Percentiles rank a stretch among this genome's conserved stretches.
Evolutionary conservation across 1,284 basidiomycete genomes (phyloP).

Genomic region (Puccinia sorghi): DNA sequence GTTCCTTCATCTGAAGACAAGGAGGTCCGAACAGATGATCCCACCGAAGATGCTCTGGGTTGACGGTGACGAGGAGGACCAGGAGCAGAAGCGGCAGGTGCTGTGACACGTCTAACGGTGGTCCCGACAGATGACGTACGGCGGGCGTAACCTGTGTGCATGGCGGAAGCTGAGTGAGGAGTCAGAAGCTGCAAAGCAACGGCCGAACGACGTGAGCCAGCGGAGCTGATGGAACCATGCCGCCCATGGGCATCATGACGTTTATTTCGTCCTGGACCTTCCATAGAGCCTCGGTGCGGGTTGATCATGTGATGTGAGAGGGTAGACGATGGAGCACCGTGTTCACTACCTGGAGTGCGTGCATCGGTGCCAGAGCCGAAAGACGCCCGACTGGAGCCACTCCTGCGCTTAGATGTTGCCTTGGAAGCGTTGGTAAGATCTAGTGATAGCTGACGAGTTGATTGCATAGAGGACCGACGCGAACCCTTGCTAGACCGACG

Average conservation of each 20-base stretch:
- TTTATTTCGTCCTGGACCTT: conserved; percentile 4
- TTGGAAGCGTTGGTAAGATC: conserved; percentile 19
- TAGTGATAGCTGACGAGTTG: conserved; percentile 31
- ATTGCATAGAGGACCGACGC: conserved; percentile 31
- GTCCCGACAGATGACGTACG: conserved; percentile 35
- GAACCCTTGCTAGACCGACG: conserved; percentile 41
- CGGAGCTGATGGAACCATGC: conserved; percentile 38
- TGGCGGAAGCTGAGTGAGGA: conserved; percentile 5
- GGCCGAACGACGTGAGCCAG: conserved; percentile 30
- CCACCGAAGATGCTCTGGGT: conserved; percentile 11
- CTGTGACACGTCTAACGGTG: conserved; percentile 37
- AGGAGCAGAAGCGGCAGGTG: neutral
- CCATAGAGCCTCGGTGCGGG: conserved; percentile 13
- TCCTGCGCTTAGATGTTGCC: conserved; percentile 15
- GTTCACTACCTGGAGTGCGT: conserved; percentile 38
- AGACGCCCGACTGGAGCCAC: conserved; percentile 48
- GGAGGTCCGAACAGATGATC: conserved; percentile 42
- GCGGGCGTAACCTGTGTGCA: conserved; percentile 29
- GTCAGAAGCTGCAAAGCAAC: conserved; percentile 27
- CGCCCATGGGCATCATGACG: conserved; percentile 17
- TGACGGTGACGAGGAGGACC: conserved; percentile 22
- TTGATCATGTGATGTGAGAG: conserved; percentile 8
- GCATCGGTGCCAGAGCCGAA: conserved; percentile 21
- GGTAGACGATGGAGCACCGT: neutral
- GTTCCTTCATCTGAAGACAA: conserved; percentile 44